Conservation (phyloP, 768 basidiomycete genomes). For the Hydnomerulius pinastri region DNA sequence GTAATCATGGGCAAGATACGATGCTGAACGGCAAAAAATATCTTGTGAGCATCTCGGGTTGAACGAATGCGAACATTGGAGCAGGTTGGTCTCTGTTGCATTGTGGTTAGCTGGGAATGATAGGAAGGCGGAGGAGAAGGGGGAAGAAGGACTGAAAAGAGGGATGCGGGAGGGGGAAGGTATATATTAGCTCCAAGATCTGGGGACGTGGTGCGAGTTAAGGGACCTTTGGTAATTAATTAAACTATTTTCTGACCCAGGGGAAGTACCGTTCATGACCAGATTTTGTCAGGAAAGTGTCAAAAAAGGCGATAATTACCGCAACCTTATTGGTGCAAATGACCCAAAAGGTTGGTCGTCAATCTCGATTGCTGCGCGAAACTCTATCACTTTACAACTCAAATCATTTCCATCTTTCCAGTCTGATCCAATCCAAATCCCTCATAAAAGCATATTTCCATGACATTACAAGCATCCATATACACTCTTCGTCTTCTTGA, state of each 20-base stretch:
- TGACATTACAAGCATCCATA: background rate
- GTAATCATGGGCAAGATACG: constrained; percentile 72
- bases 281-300: constrained; percentile 31
- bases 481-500: background rate
- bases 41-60: constrained; percentile 75
- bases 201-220: constrained; percentile 22
- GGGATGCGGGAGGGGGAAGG: constrained; percentile 20
- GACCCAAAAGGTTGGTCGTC: constrained; percentile 44
- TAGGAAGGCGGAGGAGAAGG: constrained; percentile 9
- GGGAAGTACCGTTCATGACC: constrained; percentile 15
- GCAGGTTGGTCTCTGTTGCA: constrained; percentile 72
- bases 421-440: constrained; percentile 1
- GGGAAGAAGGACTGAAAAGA: constrained; percentile 13
- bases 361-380: constrained; percentile 45
- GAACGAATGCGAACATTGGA: constrained; percentile 74
- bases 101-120: constrained; percentile 28
- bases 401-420: constrained; percentile 27
- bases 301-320: constrained; percentile 30
- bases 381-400: constrained; percentile 59
- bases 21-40: constrained; percentile 71
- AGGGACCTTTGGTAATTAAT: constrained; percentile 40
- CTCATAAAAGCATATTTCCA: background rate
- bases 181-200: constrained; percentile 38
- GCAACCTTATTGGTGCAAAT: constrained; percentile 38
- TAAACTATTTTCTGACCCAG: constrained; percentile 34